Evolutionary conservation across 108 stramenopile species (phyloP).

Genomic region (Fistulifera pelliculosa): DNA sequence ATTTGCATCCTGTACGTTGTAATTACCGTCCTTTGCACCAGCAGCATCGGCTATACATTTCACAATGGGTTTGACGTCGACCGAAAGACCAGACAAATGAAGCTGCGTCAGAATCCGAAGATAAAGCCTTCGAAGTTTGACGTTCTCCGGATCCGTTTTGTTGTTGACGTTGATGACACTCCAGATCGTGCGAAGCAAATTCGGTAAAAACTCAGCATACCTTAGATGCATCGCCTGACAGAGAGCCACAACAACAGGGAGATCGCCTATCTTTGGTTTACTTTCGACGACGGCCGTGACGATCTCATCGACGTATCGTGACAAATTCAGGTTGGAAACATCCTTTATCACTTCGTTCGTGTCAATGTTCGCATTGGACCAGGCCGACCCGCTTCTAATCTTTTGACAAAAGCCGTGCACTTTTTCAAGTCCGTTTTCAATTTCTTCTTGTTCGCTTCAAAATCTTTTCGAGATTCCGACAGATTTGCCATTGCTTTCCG

Average conservation of each 20-base stretch:
- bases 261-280: constrained; percentile 58
- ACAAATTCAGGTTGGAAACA: constrained; percentile 77
- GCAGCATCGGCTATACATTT: constrained; percentile 57
- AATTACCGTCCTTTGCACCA: constrained; percentile 55
- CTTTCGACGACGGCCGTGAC: constrained; percentile 77
- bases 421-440: constrained; percentile 95
- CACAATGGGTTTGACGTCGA: constrained; percentile 55
- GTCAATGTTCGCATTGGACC: constrained; percentile 44
- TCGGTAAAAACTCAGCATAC: constrained; percentile 45
- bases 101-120: constrained; percentile 68
- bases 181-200: constrained; percentile 38
- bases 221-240: constrained; percentile 66
- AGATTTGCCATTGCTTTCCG: constrained; percentile 2
- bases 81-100: constrained; percentile 43
- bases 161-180: constrained; percentile 21
- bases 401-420: constrained; percentile 95
- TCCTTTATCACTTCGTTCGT: constrained; percentile 44
- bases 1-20: constrained; percentile 71
- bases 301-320: constrained; percentile 91
- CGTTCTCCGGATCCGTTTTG: constrained; percentile 31
- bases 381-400: constrained; percentile 63
- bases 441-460: constrained; percentile 62
- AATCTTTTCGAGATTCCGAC: constrained; percentile 27
- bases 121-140: constrained; percentile 48
- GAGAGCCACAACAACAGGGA: constrained; percentile 50